phyloP scores from a whole-genome alignment of 1,284 basidiomycete species.

The Neolentinus lepideus region DNA sequence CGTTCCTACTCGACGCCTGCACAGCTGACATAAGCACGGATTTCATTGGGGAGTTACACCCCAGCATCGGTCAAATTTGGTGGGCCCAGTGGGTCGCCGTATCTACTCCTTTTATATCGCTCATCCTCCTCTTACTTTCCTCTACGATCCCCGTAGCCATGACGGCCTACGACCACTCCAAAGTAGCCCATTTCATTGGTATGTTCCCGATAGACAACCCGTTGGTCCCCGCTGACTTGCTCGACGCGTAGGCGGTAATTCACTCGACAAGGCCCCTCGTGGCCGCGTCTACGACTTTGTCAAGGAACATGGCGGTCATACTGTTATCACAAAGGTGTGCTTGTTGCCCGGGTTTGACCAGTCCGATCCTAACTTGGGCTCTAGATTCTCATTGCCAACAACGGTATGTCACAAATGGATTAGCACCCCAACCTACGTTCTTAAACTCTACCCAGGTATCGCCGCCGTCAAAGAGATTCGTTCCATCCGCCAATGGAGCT shows the following conservation, averaged over 20 bases:
- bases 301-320: slow-evolving; percentile 88
- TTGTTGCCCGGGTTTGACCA: not conserved
- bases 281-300: slow-evolving; percentile 90
- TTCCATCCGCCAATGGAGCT: slow-evolving; percentile 99
- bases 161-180: slow-evolving; percentile 69
- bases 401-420: slow-evolving; percentile 50
- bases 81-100: not conserved
- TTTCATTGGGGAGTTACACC: not conserved
- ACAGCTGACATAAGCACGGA: not conserved
- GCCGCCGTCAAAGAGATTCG: slow-evolving; percentile 99
- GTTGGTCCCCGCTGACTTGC: slow-evolving; percentile 8
- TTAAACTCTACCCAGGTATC: slow-evolving; percentile 57
- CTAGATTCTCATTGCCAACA: slow-evolving; percentile 94
- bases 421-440: slow-evolving; percentile 12
- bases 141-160: slow-evolving; percentile 26
- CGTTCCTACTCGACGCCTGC: not conserved
- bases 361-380: not conserved
- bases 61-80: not conserved
- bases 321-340: slow-evolving; percentile 93
- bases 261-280: slow-evolving; percentile 76
- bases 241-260: slow-evolving; percentile 75
- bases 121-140: not conserved
- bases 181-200: slow-evolving; percentile 87
- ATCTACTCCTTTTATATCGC: not conserved
- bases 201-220: slow-evolving; percentile 18